phyloP scores from a whole-genome alignment of 345 rosid species.

The Gossypium rotundifolium region DNA sequence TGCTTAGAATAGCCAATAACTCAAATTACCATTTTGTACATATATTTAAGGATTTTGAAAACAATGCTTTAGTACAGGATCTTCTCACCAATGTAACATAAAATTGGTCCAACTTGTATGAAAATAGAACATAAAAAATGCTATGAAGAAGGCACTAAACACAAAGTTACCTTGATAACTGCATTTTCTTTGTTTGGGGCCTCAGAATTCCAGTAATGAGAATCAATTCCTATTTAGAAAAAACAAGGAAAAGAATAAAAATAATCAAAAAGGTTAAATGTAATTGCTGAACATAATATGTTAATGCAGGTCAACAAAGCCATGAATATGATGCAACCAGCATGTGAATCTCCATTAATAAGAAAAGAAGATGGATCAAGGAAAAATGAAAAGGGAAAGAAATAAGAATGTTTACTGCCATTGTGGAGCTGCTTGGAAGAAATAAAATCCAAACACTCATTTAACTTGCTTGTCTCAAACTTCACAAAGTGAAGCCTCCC shows the following conservation, averaged over 20 bases:
- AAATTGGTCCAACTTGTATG: neutral
- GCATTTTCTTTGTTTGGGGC: slow-evolving; percentile 29
- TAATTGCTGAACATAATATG: neutral
- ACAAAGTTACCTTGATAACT: slow-evolving; percentile 45
- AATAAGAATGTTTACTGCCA: slow-evolving; percentile 41
- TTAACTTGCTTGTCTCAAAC: slow-evolving; percentile 86
- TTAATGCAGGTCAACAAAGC: slow-evolving; percentile 3
- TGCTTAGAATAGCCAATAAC: neutral
- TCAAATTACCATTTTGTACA: too few relatives aligned
- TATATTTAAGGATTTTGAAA: neutral
- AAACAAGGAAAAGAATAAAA: neutral
- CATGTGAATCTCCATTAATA: neutral
- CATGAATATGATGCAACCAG: neutral
- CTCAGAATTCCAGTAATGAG: slow-evolving; percentile 38
- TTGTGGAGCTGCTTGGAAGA: slow-evolving; percentile 90
- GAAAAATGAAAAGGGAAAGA: neutral
- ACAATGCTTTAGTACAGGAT: neutral
- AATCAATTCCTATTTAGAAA: slow-evolving; percentile 39
- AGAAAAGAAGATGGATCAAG: too few relatives aligned
- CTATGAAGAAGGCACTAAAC: neutral
- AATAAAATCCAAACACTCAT: slow-evolving; percentile 90
- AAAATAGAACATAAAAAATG: neutral
- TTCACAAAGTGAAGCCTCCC: slow-evolving; percentile 97
- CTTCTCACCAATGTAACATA: neutral
- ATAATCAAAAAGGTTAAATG: too few relatives aligned